phyloP scores from a whole-genome alignment of 148 eudicot genomes.

The Hydrangea macrophylla region DNA sequence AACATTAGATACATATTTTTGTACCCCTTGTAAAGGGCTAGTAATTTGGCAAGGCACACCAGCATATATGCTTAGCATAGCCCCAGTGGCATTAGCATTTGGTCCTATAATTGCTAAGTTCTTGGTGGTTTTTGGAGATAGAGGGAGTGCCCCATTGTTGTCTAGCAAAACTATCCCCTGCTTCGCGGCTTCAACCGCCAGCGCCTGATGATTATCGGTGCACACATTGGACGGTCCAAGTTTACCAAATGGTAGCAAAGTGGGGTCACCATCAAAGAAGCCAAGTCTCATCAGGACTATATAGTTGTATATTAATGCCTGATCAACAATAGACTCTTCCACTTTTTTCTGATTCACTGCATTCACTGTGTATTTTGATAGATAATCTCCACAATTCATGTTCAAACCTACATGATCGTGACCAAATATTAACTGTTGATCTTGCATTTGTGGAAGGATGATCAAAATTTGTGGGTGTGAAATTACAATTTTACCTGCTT shows the following conservation, averaged over 20 bases:
- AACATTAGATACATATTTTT: too few relatives aligned
- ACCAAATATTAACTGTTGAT: neutral
- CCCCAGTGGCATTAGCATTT: too few relatives aligned
- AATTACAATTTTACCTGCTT: slow-evolving; percentile 29
- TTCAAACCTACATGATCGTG: slow-evolving; percentile 32
- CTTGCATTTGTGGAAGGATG: neutral
- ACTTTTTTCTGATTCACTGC: slow-evolving; percentile 32
- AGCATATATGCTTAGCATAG: too few relatives aligned
- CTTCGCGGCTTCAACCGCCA: slow-evolving; percentile 44
- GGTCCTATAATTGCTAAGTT: too few relatives aligned
- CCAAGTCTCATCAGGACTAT: slow-evolving; percentile 51
- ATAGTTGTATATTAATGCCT: slow-evolving; percentile 34
- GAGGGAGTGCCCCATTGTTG: too few relatives aligned
- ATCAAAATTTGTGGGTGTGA: neutral
- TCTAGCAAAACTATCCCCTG: slow-evolving; percentile 45
- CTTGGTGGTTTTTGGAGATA: too few relatives aligned
- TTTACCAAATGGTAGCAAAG: slow-evolving; percentile 25
- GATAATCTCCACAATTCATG: slow-evolving; percentile 41
- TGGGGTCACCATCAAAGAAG: slow-evolving; percentile 44
- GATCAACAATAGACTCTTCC: slow-evolving; percentile 31
- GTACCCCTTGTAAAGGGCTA: too few relatives aligned
- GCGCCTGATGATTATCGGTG: slow-evolving; percentile 23
- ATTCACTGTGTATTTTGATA: slow-evolving; percentile 24
- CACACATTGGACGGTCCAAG: slow-evolving; percentile 36
- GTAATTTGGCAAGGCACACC: neutral